Percentiles rank a stretch among this genome's conserved stretches.
phyloP scores from a whole-genome alignment of 163 green algal genomes.

The Chlorella variabilis region DNA sequence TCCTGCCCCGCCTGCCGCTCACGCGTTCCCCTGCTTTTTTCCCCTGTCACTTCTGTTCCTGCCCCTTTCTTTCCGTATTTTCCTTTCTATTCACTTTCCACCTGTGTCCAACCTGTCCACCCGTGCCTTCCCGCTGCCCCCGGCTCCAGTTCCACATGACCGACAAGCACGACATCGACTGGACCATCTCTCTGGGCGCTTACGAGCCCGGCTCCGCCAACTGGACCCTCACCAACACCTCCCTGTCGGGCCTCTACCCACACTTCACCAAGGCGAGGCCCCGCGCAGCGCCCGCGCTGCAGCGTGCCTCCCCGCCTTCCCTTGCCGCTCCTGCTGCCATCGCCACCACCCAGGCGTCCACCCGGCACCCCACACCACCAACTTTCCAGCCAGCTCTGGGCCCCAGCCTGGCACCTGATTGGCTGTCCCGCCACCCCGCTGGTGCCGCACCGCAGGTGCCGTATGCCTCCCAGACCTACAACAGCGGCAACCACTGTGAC shows the following conservation, averaged over 20 bases:
- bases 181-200: constrained; percentile 26
- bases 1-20: background rate
- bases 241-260: constrained; percentile 18
- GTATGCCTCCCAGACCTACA: constrained; percentile 9
- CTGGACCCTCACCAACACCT: constrained; percentile 10
- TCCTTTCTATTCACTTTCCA: too few relatives aligned
- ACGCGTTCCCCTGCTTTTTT: too few relatives aligned
- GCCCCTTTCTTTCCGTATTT: too few relatives aligned
- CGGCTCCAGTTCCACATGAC: constrained; percentile 44
- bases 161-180: constrained; percentile 25
- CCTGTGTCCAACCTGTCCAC: too few relatives aligned
- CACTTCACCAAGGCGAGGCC: background rate
- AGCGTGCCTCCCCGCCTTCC: background rate
- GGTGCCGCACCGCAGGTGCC: constrained; percentile 36
- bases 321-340: background rate
- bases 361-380: background rate
- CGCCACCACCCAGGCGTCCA: background rate
- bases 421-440: too few relatives aligned
- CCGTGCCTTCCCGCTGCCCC: too few relatives aligned
- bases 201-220: background rate
- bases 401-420: too few relatives aligned
- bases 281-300: background rate
- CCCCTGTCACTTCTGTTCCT: too few relatives aligned
- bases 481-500: constrained; percentile 18
- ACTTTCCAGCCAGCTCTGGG: too few relatives aligned